A percentile compares a stretch with the other conserved stretches of the same genome.
Conservation (phyloP, 2,329 filamentous ascomycete species). For the Lecanicillium sp. region DNA sequence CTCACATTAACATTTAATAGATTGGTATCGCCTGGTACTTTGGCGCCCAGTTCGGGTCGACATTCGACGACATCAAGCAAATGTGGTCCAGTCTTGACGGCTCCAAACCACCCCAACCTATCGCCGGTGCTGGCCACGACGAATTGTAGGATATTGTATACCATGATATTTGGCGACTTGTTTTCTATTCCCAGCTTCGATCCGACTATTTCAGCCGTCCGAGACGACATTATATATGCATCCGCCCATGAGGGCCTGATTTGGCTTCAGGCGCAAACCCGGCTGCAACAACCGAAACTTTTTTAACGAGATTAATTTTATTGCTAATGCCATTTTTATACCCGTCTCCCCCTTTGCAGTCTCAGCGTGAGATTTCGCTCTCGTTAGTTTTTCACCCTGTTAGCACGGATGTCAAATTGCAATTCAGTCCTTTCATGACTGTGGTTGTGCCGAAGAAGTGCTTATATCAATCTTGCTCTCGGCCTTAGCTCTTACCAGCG, state of each 20-base stretch:
- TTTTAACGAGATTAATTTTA: conserved; percentile 8
- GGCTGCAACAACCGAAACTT: too few relatives aligned
- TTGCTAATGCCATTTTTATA: conserved; percentile 13
- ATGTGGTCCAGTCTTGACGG: conserved; percentile 18
- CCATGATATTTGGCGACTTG: neutral
- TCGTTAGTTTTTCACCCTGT: neutral
- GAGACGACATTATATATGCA: conserved; percentile 3
- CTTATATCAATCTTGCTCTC: conserved; percentile 59
- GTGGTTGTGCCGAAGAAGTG: conserved; percentile 99
- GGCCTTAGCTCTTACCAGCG: conserved; percentile 12
- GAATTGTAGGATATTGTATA: conserved; percentile 26
- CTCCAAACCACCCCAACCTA: conserved; percentile 18
- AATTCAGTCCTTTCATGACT: conserved; percentile 80
- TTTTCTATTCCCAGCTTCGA: conserved; percentile 11
- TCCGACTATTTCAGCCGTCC: neutral
- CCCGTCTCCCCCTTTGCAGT: neutral
- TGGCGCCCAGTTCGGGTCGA: conserved; percentile 71
- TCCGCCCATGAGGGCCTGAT: too few relatives aligned
- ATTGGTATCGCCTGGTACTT: conserved; percentile 70
- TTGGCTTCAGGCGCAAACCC: too few relatives aligned
- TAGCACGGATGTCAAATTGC: conserved; percentile 99
- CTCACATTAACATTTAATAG: conserved; percentile 38
- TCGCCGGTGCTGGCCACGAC: conserved; percentile 24
- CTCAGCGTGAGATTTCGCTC: neutral
- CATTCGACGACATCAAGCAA: conserved; percentile 22